Conservation (phyloP, 176 grass and related monocot species). For the Pharus latifolius region DNA sequence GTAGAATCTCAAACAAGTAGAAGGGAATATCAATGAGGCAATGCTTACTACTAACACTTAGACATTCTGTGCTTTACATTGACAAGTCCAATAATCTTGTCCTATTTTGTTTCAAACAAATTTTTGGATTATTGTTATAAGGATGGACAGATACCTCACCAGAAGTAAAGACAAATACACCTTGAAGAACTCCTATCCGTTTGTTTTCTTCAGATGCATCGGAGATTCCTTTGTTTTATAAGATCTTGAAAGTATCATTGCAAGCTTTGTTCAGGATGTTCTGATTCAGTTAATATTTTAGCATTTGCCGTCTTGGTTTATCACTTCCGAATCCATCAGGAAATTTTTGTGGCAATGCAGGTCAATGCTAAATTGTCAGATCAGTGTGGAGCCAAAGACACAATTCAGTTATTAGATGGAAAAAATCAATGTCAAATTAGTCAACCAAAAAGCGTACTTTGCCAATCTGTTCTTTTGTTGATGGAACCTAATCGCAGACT, state of each 20-base stretch:
- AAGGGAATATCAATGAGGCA: not conserved
- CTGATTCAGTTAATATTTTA: not conserved
- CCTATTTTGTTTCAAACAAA: not conserved
- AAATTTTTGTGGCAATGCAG: not conserved
- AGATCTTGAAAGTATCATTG: not conserved
- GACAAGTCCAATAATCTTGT: slow-evolving; percentile 7
- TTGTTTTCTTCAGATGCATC: not conserved
- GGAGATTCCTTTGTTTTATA: not conserved
- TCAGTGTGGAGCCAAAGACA: not conserved
- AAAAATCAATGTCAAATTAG: not conserved
- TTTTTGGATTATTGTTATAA: slow-evolving; percentile 3
- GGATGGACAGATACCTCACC: slow-evolving; percentile 13
- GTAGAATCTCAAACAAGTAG: not conserved
- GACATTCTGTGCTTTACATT: slow-evolving; percentile 11
- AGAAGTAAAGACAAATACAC: not conserved
- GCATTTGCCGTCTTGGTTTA: not conserved
- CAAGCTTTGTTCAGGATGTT: not conserved
- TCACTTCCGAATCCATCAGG: not conserved
- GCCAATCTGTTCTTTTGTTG: not conserved
- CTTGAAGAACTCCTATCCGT: not conserved
- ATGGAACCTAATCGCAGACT: not conserved
- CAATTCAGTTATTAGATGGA: not conserved
- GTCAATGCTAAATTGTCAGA: not conserved
- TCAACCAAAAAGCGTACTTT: not conserved
- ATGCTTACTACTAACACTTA: not conserved